These are phyloP conservation scores for Candida sphagnicola DNA, from an alignment of 805 yeast genomes.

Conservation along the genomic window DNA sequence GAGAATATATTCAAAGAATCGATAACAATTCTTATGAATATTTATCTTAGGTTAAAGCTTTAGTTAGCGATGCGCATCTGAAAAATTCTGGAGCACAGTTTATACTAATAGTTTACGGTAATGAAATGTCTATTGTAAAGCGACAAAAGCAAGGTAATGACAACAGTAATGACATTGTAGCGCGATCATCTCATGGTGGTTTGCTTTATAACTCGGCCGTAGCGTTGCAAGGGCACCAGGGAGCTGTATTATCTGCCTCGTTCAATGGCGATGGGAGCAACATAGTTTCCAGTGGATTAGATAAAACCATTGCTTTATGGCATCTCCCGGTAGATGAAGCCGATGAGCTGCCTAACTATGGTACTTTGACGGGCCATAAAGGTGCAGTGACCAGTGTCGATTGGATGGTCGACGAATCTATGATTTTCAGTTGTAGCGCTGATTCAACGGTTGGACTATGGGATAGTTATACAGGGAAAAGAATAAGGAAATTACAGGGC, in stretches of 20 bases:
- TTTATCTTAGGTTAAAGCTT: constrained; percentile 48
- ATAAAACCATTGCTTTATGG: constrained; percentile 49
- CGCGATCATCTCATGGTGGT: background rate
- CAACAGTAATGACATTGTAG: background rate
- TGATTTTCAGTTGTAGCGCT: constrained; percentile 49
- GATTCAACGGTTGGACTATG: constrained; percentile 59
- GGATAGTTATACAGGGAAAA: constrained; percentile 56
- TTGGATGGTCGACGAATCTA: constrained; percentile 48
- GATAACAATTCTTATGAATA: constrained; percentile 76
- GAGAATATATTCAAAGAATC: constrained; percentile 76
- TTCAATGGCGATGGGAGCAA: constrained; percentile 50
- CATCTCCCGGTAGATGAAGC: constrained; percentile 26
- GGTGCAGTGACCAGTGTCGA: constrained; percentile 58
- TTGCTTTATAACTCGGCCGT: constrained; percentile 25
- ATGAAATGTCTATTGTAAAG: background rate
- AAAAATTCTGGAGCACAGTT: background rate
- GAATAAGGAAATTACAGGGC: constrained; percentile 50
- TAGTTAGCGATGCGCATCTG: background rate
- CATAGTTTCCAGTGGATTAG: constrained; percentile 63
- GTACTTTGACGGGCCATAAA: constrained; percentile 52
- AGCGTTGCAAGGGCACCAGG: constrained; percentile 48
- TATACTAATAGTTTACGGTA: too few species aligned
- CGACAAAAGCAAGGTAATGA: background rate
- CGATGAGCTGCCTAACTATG: constrained; percentile 36
- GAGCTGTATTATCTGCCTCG: constrained; percentile 48